Conservation (phyloP, 352 stramenopile species). For the Phytopythium oedochilum region DNA sequence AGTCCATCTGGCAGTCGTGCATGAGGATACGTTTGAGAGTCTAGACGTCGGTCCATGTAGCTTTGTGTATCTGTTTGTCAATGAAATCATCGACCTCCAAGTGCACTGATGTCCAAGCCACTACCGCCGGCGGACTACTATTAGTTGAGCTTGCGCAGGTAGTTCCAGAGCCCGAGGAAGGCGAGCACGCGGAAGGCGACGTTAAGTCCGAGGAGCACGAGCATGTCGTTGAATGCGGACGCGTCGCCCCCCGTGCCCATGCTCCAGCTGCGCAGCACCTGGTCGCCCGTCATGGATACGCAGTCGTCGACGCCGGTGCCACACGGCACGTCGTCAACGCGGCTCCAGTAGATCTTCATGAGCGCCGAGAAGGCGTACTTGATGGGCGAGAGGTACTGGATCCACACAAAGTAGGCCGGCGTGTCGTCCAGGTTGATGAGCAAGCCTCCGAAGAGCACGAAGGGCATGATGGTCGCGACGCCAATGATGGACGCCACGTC, state of each 20-base stretch:
- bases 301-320: conserved; percentile 17
- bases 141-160: neutral
- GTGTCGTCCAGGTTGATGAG: conserved; percentile 31
- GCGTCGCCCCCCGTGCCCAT: neutral
- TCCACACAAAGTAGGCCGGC: conserved; percentile 28
- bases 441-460: conserved; percentile 32
- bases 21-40: no score
- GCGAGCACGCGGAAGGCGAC: conserved; percentile 19
- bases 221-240: conserved; percentile 9
- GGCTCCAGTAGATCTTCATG: conserved; percentile 29
- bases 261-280: conserved; percentile 26
- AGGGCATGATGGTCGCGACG: conserved; percentile 22
- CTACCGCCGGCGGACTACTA: no score
- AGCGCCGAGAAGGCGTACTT: conserved; percentile 28
- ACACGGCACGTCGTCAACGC: conserved; percentile 18
- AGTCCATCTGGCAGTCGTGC: no score
- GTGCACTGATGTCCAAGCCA: no score
- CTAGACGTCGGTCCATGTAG: no score
- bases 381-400: conserved; percentile 34
- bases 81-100: no score
- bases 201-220: conserved; percentile 17
- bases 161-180: conserved; percentile 9
- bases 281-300: conserved; percentile 13
- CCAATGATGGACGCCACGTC: conserved; percentile 33
- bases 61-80: no score